phyloP scores from a whole-genome alignment of 2,329 filamentous ascomycete species.

The Raffaelea ambrosiae region DNA sequence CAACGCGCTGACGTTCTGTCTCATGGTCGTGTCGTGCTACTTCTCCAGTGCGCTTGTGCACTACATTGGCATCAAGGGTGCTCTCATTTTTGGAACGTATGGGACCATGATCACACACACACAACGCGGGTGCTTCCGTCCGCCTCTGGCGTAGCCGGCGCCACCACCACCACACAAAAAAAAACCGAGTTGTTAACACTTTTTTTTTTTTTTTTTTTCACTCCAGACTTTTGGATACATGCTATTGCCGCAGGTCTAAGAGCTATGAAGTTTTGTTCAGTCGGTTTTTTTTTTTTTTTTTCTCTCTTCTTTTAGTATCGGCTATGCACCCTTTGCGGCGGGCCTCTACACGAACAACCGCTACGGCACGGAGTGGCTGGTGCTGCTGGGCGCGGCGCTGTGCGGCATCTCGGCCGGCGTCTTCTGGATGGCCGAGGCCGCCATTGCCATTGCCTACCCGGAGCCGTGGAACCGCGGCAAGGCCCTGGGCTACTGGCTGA shows the following conservation, averaged over 20 bases:
- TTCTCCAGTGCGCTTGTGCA: constrained; percentile 55
- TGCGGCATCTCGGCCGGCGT: constrained; percentile 66
- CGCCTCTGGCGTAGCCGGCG: too few relatives aligned
- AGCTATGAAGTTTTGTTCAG: too few relatives aligned
- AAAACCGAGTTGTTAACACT: neutral
- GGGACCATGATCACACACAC: constrained; percentile 10
- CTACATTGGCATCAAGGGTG: constrained; percentile 62
- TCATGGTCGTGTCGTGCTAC: constrained; percentile 56
- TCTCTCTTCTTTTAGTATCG: constrained; percentile 26
- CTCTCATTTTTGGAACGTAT: constrained; percentile 61
- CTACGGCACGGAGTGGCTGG: constrained; percentile 60
- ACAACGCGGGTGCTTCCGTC: too few relatives aligned
- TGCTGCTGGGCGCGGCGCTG: constrained; percentile 57
- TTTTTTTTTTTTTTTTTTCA: neutral
- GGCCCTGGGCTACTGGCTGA: constrained; percentile 57
- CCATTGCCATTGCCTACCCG: constrained; percentile 64
- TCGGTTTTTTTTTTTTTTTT: neutral
- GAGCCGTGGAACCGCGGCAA: constrained; percentile 60
- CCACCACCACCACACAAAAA: too few relatives aligned
- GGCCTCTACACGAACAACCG: constrained; percentile 66
- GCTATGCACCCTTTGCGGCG: constrained; percentile 63
- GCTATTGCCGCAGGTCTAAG: too few relatives aligned
- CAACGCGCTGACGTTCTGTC: constrained; percentile 61
- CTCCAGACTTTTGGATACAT: too few relatives aligned
- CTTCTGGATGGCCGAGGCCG: constrained; percentile 69